Conservation (phyloP, 2,329 filamentous ascomycete genomes). For the Colletotrichum simmondsii region DNA sequence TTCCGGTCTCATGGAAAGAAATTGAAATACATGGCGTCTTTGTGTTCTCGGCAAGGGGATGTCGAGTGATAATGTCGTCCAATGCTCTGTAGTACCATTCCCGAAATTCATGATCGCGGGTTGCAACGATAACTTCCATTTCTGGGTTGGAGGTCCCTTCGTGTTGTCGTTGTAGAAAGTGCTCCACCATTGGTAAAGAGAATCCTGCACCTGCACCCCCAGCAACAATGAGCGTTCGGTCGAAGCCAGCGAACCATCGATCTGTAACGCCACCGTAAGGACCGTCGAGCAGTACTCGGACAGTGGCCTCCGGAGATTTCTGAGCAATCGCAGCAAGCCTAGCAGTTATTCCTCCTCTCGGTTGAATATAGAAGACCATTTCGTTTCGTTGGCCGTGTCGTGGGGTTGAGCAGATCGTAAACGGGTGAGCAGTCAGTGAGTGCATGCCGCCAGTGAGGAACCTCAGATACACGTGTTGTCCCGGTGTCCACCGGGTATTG, state of each 20-base stretch:
- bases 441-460: conserved; percentile 58
- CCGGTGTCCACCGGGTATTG: conserved; percentile 57
- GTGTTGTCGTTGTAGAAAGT: conserved; percentile 39
- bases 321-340: conserved; percentile 52
- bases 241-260: conserved; percentile 49
- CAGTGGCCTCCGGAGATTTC: conserved; percentile 45
- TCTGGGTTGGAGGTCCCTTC: conserved; percentile 19
- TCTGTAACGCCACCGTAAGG: conserved; percentile 65
- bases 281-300: conserved; percentile 65
- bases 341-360: conserved; percentile 60
- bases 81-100: conserved; percentile 24
- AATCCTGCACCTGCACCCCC: conserved; percentile 68
- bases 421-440: conserved; percentile 61
- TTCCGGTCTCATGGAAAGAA: conserved; percentile 1
- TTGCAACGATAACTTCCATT: conserved; percentile 17
- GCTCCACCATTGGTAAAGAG: conserved; percentile 59
- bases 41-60: neutral
- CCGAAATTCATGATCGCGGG: conserved; percentile 15
- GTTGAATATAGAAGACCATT: conserved; percentile 64
- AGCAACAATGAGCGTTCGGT: conserved; percentile 59
- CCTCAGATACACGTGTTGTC: conserved; percentile 66
- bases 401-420: conserved; percentile 65
- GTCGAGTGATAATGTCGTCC: neutral
- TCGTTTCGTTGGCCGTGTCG: conserved; percentile 41
- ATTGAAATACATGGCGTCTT: neutral